Evolutionary conservation across 1,139 yeast species (phyloP), one percentile per base, ranked within the genome.

Genomic region (Arxiozyma slooffiae): DNA sequence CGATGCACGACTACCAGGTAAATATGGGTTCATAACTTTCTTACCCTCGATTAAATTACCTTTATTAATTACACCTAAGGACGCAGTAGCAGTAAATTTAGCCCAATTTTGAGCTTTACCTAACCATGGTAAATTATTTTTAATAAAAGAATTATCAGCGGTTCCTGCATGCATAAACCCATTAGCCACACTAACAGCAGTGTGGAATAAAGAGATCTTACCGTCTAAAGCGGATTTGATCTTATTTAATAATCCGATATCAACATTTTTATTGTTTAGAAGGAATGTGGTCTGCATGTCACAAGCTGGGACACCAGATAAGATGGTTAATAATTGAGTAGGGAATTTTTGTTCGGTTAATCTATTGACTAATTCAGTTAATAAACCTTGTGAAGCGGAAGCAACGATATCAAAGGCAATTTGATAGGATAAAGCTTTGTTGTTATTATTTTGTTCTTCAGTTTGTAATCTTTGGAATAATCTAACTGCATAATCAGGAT

Each of bases 21-120:
- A 76, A 65, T 92, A 94, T 37, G 98, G 97, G 58, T 85, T 84
- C 66, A 92, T 77, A 48, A 92, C 82, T 57, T 84, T 80, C 67
- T 82, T 82, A 52, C 98, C 98, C 66, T 88, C 96, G 1, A 95
- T 79, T 56, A 92, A 76, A 67, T 92, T 90, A 49, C 98, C 98
- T 64, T 85, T 87, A 66, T 92, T 98, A 60, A 92, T 90, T 37
- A 92, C 98, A 66, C 99, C 99, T 53, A 94, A 75, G 16, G 97
- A 97, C 20, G 98, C 98, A 34, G 98, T 92, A 7, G 98, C 97
- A 0, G 96, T 82, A 66, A 92, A 92, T 66, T 92, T 92, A 8
- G 97, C 90, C 99, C 99, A 92, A 69, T 90, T 90, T 48, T 94
- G 84, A 14, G 98, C 97, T 71, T 89, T 88, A 39, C 96, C 95